These are phyloP conservation scores for Phaeosphaeriaceae sp. DNA, from an alignment of 2,329 filamentous ascomycete genomes.

Conservation along the genomic window DNA sequence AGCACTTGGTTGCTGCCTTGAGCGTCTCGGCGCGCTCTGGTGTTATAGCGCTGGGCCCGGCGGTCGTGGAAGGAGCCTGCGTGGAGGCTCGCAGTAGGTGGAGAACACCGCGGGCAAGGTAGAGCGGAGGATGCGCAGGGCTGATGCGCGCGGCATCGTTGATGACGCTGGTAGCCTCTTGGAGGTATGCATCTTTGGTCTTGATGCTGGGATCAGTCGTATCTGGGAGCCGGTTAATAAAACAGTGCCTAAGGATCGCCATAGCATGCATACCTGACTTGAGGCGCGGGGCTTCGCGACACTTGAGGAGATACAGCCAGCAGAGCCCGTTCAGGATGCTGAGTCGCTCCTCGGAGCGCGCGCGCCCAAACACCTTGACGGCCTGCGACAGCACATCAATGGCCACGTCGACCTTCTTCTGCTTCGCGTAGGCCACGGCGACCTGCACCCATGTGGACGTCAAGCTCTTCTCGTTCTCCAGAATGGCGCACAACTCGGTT, in stretches of 20 bases:
- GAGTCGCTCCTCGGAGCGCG: slow-evolving; percentile 80
- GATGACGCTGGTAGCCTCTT: slow-evolving; percentile 85
- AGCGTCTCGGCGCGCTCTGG: slow-evolving; percentile 79
- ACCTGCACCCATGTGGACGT: slow-evolving; percentile 99
- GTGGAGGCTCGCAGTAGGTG: slow-evolving; percentile 87
- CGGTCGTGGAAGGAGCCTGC: slow-evolving; percentile 74
- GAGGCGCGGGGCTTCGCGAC: slow-evolving; percentile 76
- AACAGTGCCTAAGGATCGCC: neutral
- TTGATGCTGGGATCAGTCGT: slow-evolving; percentile 71
- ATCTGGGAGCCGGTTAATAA: slow-evolving; percentile 29
- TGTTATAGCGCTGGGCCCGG: slow-evolving; percentile 68
- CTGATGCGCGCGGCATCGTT: slow-evolving; percentile 97
- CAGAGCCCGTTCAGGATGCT: slow-evolving; percentile 84
- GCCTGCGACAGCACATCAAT: slow-evolving; percentile 76
- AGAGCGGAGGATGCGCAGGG: slow-evolving; percentile 88
- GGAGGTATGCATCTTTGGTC: slow-evolving; percentile 92
- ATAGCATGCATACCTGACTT: slow-evolving; percentile 56
- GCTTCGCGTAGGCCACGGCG: slow-evolving; percentile 93
- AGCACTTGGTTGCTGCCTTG: slow-evolving; percentile 86
- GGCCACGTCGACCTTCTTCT: slow-evolving; percentile 87
- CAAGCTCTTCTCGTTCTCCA: slow-evolving; percentile 91
- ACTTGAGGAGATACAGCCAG: slow-evolving; percentile 92
- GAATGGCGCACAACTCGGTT: slow-evolving; percentile 90
- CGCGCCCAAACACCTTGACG: slow-evolving; percentile 72
- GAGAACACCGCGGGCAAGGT: slow-evolving; percentile 88